These are phyloP conservation scores for Lasiosphaeria ovina DNA, from an alignment of 495 filamentous ascomycete genomes.

Conservation along the genomic window DNA sequence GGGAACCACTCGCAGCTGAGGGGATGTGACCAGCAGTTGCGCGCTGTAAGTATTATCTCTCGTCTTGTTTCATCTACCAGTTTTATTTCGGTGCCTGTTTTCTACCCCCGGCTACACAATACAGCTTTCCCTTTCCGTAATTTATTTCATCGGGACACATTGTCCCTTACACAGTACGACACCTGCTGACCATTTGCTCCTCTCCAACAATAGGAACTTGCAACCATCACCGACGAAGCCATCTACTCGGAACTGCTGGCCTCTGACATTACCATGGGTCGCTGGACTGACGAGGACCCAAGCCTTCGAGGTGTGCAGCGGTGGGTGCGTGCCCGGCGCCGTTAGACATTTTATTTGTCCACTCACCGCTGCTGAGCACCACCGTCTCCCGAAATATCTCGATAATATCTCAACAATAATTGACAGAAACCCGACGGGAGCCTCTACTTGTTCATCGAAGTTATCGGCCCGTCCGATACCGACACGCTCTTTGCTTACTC, in stretches of 20 bases:
- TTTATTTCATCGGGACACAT: background rate
- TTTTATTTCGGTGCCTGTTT: background rate
- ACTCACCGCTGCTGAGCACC: background rate
- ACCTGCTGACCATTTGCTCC: background rate
- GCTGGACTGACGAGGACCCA: slow-evolving; percentile 76
- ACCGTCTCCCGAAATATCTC: too few relatives aligned
- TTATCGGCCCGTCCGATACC: too few relatives aligned
- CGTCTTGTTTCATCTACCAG: background rate
- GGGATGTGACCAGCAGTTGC: slow-evolving; percentile 56
- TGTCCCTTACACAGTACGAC: too few relatives aligned
- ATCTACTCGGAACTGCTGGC: slow-evolving; percentile 63
- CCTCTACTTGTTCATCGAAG: too few relatives aligned
- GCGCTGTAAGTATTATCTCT: slow-evolving; percentile 48
- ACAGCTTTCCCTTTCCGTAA: background rate
- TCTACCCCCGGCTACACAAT: background rate
- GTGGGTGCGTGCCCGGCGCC: slow-evolving; percentile 48
- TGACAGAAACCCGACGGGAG: too few relatives aligned
- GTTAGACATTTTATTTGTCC: slow-evolving; percentile 4
- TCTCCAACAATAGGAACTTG: slow-evolving; percentile 55
- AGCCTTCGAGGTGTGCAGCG: slow-evolving; percentile 48
- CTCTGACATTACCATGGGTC: slow-evolving; percentile 63
- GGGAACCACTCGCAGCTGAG: slow-evolving; percentile 59
- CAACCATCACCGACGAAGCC: slow-evolving; percentile 63
- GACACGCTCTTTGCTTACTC: too few relatives aligned
- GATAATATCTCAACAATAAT: background rate